Conservation (phyloP, 2,329 filamentous ascomycete genomes). For the Phaeosphaeriaceae sp. region DNA sequence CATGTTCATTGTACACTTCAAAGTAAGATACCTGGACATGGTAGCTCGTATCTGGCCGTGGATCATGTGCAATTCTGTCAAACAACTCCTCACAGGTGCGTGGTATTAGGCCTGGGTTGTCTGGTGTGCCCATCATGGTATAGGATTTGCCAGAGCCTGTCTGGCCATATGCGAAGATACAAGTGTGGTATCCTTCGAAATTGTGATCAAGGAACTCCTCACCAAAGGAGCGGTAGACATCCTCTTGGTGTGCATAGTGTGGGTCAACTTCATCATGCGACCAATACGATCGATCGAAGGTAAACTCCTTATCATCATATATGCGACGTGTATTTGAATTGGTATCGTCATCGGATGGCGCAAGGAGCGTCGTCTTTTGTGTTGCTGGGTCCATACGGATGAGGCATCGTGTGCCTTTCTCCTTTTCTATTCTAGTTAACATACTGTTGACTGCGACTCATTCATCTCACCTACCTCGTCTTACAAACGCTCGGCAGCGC, state of each 20-base stretch:
- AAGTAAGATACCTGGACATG: constrained; percentile 98
- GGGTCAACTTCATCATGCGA: constrained; percentile 80
- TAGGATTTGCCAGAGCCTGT: constrained; percentile 98
- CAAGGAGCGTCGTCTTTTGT: constrained; percentile 81
- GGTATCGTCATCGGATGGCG: constrained; percentile 64
- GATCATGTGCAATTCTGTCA: constrained; percentile 83
- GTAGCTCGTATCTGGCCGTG: constrained; percentile 92
- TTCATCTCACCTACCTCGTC: constrained; percentile 46
- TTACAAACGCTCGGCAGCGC: constrained; percentile 55
- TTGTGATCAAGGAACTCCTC: constrained; percentile 99
- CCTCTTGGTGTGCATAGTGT: constrained; percentile 90
- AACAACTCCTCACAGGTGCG: constrained; percentile 96
- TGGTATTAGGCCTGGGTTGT: constrained; percentile 89
- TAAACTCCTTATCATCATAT: constrained; percentile 87
- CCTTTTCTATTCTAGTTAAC: constrained; percentile 68
- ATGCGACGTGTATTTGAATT: constrained; percentile 70
- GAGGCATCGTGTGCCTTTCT: constrained; percentile 81
- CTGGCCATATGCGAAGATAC: constrained; percentile 98
- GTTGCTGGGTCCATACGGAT: constrained; percentile 89
- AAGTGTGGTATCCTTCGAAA: constrained; percentile 98
- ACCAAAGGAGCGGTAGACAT: constrained; percentile 91
- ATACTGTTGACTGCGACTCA: not conserved
- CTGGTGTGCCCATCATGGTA: constrained; percentile 91
- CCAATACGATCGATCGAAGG: constrained; percentile 99
- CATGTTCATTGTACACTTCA: constrained; percentile 99